Evolutionary conservation across 2,329 filamentous ascomycete species (phyloP).

Genomic region (Sphaerulina musiva): DNA sequence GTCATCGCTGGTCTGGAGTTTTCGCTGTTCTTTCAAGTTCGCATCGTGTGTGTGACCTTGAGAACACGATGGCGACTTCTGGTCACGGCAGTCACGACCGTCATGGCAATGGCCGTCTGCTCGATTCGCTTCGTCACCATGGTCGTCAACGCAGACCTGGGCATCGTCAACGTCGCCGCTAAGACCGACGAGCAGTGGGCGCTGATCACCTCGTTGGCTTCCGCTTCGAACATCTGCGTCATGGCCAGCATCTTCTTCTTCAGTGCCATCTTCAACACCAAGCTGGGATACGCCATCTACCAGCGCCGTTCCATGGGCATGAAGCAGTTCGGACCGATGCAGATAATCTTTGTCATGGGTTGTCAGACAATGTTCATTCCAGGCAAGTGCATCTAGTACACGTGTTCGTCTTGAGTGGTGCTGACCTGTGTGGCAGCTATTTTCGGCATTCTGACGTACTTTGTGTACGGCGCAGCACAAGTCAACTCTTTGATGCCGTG

Average conservation of each 20-base stretch:
- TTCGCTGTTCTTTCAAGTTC: conserved; percentile 57
- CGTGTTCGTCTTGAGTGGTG: conserved; percentile 1
- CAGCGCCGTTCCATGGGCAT: conserved; percentile 53
- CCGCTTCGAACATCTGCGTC: conserved; percentile 45
- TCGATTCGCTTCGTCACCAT: conserved; percentile 49
- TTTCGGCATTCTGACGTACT: conserved; percentile 55
- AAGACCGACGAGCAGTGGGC: conserved; percentile 12
- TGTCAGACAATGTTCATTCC: conserved; percentile 61
- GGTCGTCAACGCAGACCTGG: conserved; percentile 40
- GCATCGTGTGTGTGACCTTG: conserved; percentile 53
- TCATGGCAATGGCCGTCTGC: conserved; percentile 48
- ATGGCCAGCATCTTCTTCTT: conserved; percentile 56
- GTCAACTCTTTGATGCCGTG: conserved; percentile 52
- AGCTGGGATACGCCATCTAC: conserved; percentile 53
- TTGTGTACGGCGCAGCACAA: conserved; percentile 43
- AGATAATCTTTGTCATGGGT: conserved; percentile 61
- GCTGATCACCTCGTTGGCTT: conserved; percentile 38
- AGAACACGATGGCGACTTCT: conserved; percentile 37
- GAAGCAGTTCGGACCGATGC: conserved; percentile 57
- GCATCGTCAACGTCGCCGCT: conserved; percentile 20
- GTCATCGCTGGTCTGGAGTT: conserved; percentile 51
- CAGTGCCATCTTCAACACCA: conserved; percentile 55
- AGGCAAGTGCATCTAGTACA: conserved; percentile 41
- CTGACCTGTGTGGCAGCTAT: conserved; percentile 43
- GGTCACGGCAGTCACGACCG: conserved; percentile 44